Percentiles rank a stretch among this genome's conserved stretches.
phyloP scores from a whole-genome alignment of 192 early-diverging fungal species.

The Backusella tarrabulga region DNA sequence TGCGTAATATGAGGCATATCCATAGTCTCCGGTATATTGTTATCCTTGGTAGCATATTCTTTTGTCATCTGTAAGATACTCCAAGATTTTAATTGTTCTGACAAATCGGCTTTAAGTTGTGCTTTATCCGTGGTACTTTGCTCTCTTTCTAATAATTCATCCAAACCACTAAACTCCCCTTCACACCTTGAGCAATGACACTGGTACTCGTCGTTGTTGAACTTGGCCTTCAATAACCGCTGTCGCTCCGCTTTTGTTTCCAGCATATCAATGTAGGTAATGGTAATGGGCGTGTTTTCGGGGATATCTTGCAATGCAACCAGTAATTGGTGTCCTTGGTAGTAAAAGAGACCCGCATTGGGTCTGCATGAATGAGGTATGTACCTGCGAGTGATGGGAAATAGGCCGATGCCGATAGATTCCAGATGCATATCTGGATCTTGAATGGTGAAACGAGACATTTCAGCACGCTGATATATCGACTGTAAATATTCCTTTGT shows the following conservation, averaged over 20 bases:
- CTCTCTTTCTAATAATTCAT: background rate
- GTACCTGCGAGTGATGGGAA: constrained; percentile 58
- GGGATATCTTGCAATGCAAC: constrained; percentile 51
- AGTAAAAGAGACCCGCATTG: constrained; percentile 60
- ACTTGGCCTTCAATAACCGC: constrained; percentile 1
- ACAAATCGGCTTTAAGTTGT: background rate
- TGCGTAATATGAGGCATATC: constrained; percentile 19
- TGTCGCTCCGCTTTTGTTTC: constrained; percentile 18
- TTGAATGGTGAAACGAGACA: constrained; percentile 8
- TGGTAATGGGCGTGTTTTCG: constrained; percentile 53
- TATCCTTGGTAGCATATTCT: background rate
- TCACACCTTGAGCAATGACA: constrained; percentile 16
- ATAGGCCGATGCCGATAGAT: background rate
- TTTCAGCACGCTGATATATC: background rate
- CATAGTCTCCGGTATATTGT: background rate
- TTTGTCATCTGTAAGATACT: constrained; percentile 10
- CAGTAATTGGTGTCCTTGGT: constrained; percentile 45
- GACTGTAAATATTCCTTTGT: background rate
- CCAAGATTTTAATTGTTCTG: constrained; percentile 7
- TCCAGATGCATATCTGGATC: constrained; percentile 20
- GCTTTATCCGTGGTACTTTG: background rate
- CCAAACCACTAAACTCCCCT: background rate
- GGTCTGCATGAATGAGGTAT: constrained; percentile 66
- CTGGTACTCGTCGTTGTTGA: constrained; percentile 10
- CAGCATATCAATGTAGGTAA: constrained; percentile 59